Evolutionary conservation across 1,284 basidiomycete species (phyloP), one percentile per base, ranked within the genome.

Genomic region (Mycosarcoma mackinlayi): DNA sequence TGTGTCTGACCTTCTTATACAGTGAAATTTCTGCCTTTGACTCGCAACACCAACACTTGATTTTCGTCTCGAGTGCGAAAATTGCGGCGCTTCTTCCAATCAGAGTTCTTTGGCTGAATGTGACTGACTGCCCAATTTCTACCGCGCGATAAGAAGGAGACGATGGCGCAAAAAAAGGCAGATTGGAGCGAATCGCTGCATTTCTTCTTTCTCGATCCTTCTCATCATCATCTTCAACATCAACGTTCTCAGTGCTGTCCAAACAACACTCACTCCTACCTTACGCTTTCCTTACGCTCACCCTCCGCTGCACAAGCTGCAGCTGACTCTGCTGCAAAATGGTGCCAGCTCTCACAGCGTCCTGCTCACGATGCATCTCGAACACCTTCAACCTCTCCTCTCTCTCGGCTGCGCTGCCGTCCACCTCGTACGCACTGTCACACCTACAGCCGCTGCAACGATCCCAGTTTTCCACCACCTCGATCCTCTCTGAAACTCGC

Each of bases 381-480:
- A 38, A 44, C 31, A n/a, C 49, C 10, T 41, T 57, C 53, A 58
- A 34, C 25, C 59, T 69, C 39, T 37, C 59, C 13, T 50, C 65
- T 1, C 56, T 75, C 18, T 39, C 61, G 8, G 31, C 56, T 11
- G 51, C 63, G 5, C 55, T 62, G 6, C 55, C 66, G 16, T 60
- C 63, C 2, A 54, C 62, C 34, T 74, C 64, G 3, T 65, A 58
- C 55, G 51, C 38, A 18, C 28, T 31, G 19, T 64, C 50, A 14
- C 51, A 60, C 18, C 31, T 42, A 16, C 25, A 48, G 6, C 31
- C 35, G 16, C 35, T 51, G 8, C 64, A 56, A 23, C 37, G 33
- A 14, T 58, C 61, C 5, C n/a, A 27, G 39, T 61, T 77, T 37
- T 67, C 71, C 45, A 73, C 67, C 40, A 68, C 65, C 16, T 65